Base-by-base conservation (phyloP, 306 rosid genomes). In the Acacia crassicarpa region DNA sequence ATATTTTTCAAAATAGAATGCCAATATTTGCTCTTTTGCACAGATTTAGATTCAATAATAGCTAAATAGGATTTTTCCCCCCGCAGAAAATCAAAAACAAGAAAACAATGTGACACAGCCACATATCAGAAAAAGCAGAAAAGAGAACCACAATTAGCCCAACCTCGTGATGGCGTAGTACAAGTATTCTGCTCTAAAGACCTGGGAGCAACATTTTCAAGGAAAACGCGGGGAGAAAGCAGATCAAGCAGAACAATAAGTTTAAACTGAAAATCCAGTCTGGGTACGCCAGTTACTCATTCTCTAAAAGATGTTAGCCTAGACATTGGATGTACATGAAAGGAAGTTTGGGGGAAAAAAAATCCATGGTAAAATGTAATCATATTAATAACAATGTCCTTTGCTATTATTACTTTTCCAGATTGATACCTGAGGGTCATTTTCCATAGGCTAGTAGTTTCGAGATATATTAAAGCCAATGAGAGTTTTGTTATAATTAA, bases 91-190 rank as follows among this genome's bases (percentile, higher is more conserved):
- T 32, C 2, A 3, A 3, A 32, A 56, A 2, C 0, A 8, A 56
- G 23, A 22, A 16, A 2, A 3, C n/a, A 41, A 72, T 48, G 77
- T 61, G 56, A 54, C 19, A 17, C 54, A 32, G 10, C 19, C 69
- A 73, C 74, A 38, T 33, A 62, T 51, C 27, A 71, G 16, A 81
- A 75, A 53, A 40, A 38, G 68, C 8, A 40, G 11, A 27, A 74
- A 74, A 67, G 74, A 75, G 61, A 59, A 15, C 22, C 80, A 65
- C 40, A 33, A 51, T 65, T 79, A 56, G 79, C 56, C 84, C 68
- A 53, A 90, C 94, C 94, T 88, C 94, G 5, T 88, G 85, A 83
- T 92, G 94, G 49, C 97, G 89, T 74, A 90, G 65, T 84, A 92
- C 97, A 8, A 80, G 75, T 80, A 73, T 77, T 92, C 91, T 43